These are phyloP conservation scores for Fraxinus ornus DNA, from an alignment of 305 asterid species.

Conservation along the genomic window DNA sequence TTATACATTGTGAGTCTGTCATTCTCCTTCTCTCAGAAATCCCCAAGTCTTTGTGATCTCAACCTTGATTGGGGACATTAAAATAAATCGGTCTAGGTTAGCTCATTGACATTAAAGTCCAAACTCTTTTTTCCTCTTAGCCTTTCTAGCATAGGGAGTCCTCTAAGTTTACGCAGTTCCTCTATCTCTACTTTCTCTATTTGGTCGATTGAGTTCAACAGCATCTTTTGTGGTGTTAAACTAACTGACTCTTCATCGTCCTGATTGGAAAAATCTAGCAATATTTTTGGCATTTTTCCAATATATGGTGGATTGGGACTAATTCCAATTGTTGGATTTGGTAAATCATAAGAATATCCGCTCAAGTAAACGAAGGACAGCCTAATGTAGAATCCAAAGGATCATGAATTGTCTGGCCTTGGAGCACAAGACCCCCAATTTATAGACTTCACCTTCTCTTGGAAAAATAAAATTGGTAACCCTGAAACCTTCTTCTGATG, in stretches of 20 bases:
- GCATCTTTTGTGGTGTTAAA: constrained; percentile 67
- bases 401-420: constrained; percentile 42
- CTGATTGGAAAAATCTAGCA: constrained; percentile 51
- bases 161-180: constrained; percentile 57
- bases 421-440: constrained; percentile 37
- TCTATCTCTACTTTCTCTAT: constrained; percentile 70
- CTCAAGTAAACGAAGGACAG: constrained; percentile 62
- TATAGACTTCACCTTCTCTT: constrained; percentile 49
- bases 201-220: constrained; percentile 60
- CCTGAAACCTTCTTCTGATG: background rate
- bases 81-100: constrained; percentile 22
- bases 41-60: constrained; percentile 27
- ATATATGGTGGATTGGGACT: constrained; percentile 34
- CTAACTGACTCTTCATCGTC: constrained; percentile 40
- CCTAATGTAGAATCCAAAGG: constrained; percentile 42
- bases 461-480: background rate
- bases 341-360: constrained; percentile 33
- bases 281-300: constrained; percentile 60
- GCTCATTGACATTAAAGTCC: constrained; percentile 70
- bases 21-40: constrained; percentile 20
- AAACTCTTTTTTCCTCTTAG: constrained; percentile 59
- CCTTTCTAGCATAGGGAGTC: constrained; percentile 63
- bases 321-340: constrained; percentile 38
- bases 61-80: constrained; percentile 48
- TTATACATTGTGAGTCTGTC: constrained; percentile 29